Conservation (phyloP, 2,329 filamentous ascomycete genomes). For the Fusarium graminum region DNA sequence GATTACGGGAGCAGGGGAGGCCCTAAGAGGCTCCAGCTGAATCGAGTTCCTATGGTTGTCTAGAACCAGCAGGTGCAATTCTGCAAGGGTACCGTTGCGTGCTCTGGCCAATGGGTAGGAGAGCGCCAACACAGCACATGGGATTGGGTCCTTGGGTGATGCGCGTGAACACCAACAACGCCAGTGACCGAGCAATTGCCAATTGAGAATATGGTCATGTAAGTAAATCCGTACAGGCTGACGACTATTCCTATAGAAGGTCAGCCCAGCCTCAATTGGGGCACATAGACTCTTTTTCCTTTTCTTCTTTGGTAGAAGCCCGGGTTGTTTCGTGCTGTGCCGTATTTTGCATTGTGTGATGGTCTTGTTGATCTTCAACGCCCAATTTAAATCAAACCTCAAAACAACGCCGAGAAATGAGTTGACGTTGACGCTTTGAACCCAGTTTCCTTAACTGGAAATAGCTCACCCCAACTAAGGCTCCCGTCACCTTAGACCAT, state of each 20-base stretch:
- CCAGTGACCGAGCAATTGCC: background rate
- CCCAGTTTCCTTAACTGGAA: constrained; percentile 44
- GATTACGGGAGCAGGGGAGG: background rate
- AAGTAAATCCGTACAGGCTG: background rate
- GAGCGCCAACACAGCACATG: constrained; percentile 30
- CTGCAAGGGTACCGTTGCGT: constrained; percentile 6
- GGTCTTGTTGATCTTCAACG: constrained; percentile 31
- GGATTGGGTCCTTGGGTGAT: constrained; percentile 37
- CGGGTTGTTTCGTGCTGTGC: constrained; percentile 14
- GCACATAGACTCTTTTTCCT: constrained; percentile 1
- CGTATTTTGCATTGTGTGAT: constrained; percentile 5
- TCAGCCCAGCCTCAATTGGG: background rate
- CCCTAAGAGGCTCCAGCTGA: background rate
- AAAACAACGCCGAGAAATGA: constrained; percentile 37
- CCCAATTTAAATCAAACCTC: constrained; percentile 37
- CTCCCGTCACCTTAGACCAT: constrained; percentile 31
- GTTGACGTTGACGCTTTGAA: constrained; percentile 38
- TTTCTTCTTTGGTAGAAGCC: background rate
- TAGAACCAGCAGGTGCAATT: constrained; percentile 6
- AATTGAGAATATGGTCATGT: background rate
- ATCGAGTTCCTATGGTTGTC: constrained; percentile 1
- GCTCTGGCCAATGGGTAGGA: constrained; percentile 29
- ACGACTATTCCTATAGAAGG: background rate
- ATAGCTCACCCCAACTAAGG: constrained; percentile 36
- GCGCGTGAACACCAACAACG: constrained; percentile 11